Percentiles rank a stretch among this genome's conserved stretches.
Conservation (phyloP, 1,284 basidiomycete species). For the Schizopora paradoxa region DNA sequence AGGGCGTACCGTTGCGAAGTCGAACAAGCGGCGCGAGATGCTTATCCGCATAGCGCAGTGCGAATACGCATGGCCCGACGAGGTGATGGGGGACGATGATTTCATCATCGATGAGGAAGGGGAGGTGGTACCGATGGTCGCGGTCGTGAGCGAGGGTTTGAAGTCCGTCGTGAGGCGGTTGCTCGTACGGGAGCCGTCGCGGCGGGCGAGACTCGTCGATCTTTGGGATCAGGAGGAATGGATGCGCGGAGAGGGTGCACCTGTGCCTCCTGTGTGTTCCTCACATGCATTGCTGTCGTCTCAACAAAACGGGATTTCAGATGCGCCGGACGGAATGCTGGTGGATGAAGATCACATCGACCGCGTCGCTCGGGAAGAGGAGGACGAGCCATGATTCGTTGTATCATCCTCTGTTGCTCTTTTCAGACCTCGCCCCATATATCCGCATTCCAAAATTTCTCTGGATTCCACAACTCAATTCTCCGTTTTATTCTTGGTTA, state of each 20-base stretch:
- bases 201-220: slow-evolving; percentile 52
- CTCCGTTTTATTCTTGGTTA: too few species aligned
- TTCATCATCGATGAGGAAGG: slow-evolving; percentile 11
- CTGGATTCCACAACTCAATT: too few species aligned
- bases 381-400: slow-evolving; percentile 8
- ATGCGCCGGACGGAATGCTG: slow-evolving; percentile 11
- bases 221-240: slow-evolving; percentile 68
- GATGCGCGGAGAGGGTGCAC: slow-evolving; percentile 36
- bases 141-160: slow-evolving; percentile 40
- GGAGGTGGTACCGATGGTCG: slow-evolving; percentile 20
- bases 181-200: slow-evolving; percentile 63
- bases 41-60: slow-evolving; percentile 76
- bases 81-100: slow-evolving; percentile 13
- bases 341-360: slow-evolving; percentile 17
- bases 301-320: too few species aligned
- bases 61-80: slow-evolving; percentile 65
- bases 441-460: too few species aligned
- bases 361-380: slow-evolving; percentile 12
- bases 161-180: slow-evolving; percentile 54
- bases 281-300: too few species aligned
- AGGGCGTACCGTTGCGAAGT: slow-evolving; percentile 9
- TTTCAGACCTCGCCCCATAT: too few species aligned
- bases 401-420: too few species aligned
- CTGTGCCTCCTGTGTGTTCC: slow-evolving; percentile 7
- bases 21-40: slow-evolving; percentile 42